Percentiles rank a stretch among this genome's conserved stretches.
Conservation (phyloP, 1,284 basidiomycete genomes). For the Rugosomyces carneus region DNA sequence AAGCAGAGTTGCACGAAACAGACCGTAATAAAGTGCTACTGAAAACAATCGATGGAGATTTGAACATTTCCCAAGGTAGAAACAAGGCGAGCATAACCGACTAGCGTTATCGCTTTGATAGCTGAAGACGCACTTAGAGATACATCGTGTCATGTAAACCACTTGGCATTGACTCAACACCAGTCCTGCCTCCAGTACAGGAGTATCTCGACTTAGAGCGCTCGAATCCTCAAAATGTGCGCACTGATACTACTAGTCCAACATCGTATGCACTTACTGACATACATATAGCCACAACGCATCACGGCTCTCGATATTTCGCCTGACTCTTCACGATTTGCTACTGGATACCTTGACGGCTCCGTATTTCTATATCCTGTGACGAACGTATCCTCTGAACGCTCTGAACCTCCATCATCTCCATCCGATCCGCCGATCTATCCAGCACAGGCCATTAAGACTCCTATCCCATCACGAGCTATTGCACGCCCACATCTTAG, state of each 20-base stretch:
- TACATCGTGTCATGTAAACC: conserved; percentile 28
- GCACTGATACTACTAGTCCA: conserved; percentile 7
- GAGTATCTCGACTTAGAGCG: conserved; percentile 40
- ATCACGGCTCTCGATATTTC: conserved; percentile 61
- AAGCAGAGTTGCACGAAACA: conserved; percentile 43
- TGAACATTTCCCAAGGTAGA: conserved; percentile 28
- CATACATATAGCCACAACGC: conserved; percentile 37
- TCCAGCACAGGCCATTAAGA: conserved; percentile 19
- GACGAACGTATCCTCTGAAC: conserved; percentile 16
- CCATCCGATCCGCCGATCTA: conserved; percentile 2
- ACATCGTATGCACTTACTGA: no score
- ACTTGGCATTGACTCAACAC: conserved; percentile 39
- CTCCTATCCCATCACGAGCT: conserved; percentile 22
- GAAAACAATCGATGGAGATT: conserved; percentile 31
- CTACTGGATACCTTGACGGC: conserved; percentile 55
- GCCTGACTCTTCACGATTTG: conserved; percentile 50
- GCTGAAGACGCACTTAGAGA: conserved; percentile 18
- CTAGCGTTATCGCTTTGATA: neutral
- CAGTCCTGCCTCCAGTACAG: conserved; percentile 36
- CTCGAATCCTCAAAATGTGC: conserved; percentile 33
- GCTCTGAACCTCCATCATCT: conserved; percentile 8
- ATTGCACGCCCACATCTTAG: conserved; percentile 47
- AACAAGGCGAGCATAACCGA: conserved; percentile 14
- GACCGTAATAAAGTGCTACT: conserved; percentile 44
- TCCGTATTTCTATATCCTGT: conserved; percentile 42